These are phyloP conservation scores for Chenopodium formosanum DNA, from an alignment of 148 eudicot genomes.

Conservation along the genomic window DNA sequence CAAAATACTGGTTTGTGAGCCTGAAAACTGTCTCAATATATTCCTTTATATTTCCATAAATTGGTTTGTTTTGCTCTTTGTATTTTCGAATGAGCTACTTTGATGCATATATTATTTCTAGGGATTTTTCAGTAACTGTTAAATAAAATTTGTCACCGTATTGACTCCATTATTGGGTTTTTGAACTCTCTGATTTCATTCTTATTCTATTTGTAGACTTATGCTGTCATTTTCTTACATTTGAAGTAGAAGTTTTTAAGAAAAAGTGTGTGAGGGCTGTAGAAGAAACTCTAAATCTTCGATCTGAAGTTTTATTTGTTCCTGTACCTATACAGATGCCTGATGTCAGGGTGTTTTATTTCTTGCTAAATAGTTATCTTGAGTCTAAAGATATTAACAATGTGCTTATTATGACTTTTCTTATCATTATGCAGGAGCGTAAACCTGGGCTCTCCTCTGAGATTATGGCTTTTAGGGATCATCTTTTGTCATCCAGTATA, in stretches of 20 bases:
- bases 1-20: conserved; percentile 67
- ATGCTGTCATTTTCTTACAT: not conserved
- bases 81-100: not conserved
- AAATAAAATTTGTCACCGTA: not conserved
- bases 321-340: not conserved
- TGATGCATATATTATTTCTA: not conserved
- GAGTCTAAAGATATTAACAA: not conserved
- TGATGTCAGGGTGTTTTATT: not conserved
- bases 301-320: not conserved
- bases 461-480: conserved; percentile 90
- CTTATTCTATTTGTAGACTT: not conserved
- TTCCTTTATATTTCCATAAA: not conserved
- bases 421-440: conserved; percentile 63
- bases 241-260: not conserved
- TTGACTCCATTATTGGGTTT: not conserved
- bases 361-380: not conserved
- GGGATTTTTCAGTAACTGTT: not conserved
- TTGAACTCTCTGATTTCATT: not conserved
- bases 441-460: conserved; percentile 86
- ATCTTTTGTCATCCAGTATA: conserved; percentile 77
- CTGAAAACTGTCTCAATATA: not conserved
- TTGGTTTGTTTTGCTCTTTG: not conserved
- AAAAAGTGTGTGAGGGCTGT: not conserved
- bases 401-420: conserved; percentile 7
- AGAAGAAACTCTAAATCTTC: not conserved